phyloP scores from a whole-genome alignment of 139 green algal species.

The Choricystis sp. region DNA sequence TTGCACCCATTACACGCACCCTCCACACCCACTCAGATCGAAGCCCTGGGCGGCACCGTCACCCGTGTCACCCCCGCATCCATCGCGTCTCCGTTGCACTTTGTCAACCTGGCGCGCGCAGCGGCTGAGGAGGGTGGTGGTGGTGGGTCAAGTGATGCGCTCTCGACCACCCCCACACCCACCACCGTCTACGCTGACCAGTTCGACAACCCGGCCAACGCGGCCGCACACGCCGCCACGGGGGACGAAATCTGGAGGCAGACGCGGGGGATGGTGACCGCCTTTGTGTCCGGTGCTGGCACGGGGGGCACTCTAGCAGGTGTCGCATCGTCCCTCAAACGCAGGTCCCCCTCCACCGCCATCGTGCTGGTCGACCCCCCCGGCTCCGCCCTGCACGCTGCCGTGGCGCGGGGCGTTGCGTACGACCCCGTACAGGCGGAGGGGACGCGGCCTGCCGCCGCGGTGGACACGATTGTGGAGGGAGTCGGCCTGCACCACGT shows the following conservation, averaged over 20 bases:
- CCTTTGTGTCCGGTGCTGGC: slow-evolving; percentile 81
- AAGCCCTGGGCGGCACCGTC: slow-evolving; percentile 46
- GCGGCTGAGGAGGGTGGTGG: slow-evolving; percentile 22
- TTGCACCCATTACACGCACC: too few species aligned
- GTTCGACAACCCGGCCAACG: slow-evolving; percentile 91
- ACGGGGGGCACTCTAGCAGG: slow-evolving; percentile 90
- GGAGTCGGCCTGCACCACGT: slow-evolving; percentile 88
- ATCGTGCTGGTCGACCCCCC: slow-evolving; percentile 73
- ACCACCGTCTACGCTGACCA: slow-evolving; percentile 91
- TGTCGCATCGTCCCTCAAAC: slow-evolving; percentile 53
- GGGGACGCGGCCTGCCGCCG: slow-evolving; percentile 70
- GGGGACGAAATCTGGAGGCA: slow-evolving; percentile 75
- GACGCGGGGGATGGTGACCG: slow-evolving; percentile 50
- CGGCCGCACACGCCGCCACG: slow-evolving; percentile 51
- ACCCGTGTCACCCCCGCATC: slow-evolving; percentile 69
- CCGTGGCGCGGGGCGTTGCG: slow-evolving; percentile 73
- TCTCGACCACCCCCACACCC: too few species aligned
- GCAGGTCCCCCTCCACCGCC: slow-evolving; percentile 7
- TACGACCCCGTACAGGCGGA: slow-evolving; percentile 72
- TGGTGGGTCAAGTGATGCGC: slow-evolving; percentile 8
- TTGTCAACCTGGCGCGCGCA: slow-evolving; percentile 69
- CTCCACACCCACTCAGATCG: too few species aligned
- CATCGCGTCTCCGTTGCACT: slow-evolving; percentile 84
- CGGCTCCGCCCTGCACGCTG: slow-evolving; percentile 59
- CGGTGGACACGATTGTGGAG: slow-evolving; percentile 85